Conservation (phyloP, 108 stramenopile species). For the Fistulifera pelliculosa region DNA sequence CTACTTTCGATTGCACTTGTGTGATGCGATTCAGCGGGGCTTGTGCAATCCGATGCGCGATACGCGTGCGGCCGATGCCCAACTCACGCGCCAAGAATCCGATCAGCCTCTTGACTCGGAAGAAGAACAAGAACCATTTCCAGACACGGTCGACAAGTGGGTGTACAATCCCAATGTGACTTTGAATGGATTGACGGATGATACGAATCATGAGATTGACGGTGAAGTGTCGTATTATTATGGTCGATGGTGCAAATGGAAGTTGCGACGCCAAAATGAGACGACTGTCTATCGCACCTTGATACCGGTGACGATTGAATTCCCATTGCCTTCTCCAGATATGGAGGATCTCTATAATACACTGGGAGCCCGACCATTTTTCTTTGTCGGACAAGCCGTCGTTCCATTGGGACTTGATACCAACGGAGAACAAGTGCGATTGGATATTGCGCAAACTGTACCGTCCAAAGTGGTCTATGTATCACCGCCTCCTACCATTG, state of each 20-base stretch:
- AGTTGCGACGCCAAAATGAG: neutral
- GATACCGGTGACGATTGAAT: neutral
- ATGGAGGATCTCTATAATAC: too few species aligned
- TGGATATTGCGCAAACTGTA: slow-evolving; percentile 6
- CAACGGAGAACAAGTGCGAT: neutral
- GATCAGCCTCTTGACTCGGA: too few species aligned
- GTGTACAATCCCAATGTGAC: too few species aligned
- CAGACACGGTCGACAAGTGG: too few species aligned
- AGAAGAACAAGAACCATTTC: too few species aligned
- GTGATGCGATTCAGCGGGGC: slow-evolving; percentile 4
- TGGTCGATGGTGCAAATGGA: neutral
- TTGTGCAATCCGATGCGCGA: slow-evolving; percentile 10
- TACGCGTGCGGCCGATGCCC: neutral
- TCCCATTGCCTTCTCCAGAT: neutral
- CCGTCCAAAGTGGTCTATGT: slow-evolving; percentile 7
- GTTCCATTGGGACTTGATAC: neutral
- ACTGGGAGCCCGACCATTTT: neutral
- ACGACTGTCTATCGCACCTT: neutral
- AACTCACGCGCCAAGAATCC: too few species aligned
- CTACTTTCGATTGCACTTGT: slow-evolving; percentile 11
- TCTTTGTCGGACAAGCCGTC: neutral
- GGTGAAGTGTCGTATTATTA: too few species aligned
- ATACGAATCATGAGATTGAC: too few species aligned
- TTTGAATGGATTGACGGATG: too few species aligned
- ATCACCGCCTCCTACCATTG: neutral